Evolutionary conservation across 73 alveolate genomes (phyloP).

Genomic region (Paraurostyla sp.): DNA sequence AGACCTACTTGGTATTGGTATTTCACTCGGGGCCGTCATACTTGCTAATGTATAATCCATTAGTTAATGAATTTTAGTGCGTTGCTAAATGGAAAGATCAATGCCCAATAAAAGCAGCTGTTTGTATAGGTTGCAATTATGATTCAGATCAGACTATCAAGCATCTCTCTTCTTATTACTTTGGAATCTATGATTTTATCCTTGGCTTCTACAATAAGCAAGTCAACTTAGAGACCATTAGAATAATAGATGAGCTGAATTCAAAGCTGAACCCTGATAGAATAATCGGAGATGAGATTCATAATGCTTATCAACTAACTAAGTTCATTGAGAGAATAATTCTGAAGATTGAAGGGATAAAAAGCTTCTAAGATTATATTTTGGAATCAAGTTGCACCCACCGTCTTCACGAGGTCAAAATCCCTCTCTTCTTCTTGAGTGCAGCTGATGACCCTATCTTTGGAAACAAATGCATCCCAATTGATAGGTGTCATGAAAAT

Average conservation of each 20-base stretch:
- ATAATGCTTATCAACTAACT: not conserved
- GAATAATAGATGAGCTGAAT: constrained; percentile 7
- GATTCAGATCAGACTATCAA: not conserved
- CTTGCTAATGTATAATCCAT: constrained; percentile 2
- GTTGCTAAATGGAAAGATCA: constrained; percentile 38
- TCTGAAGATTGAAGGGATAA: constrained; percentile 23
- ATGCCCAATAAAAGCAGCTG: constrained; percentile 49
- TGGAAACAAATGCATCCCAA: constrained; percentile 48
- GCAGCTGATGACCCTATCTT: constrained; percentile 62
- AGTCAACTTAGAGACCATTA: not conserved
- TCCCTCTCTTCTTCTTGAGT: constrained; percentile 45
- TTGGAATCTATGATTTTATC: constrained; percentile 39
- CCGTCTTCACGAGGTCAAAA: not conserved
- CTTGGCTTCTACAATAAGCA: not conserved
- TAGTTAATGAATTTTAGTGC: not conserved
- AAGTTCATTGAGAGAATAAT: not conserved
- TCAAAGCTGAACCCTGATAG: not conserved
- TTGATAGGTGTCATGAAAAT: constrained; percentile 37
- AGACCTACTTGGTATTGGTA: constrained; percentile 39
- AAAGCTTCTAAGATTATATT: constrained; percentile 29
- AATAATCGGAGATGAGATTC: constrained; percentile 6
- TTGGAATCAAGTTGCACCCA: constrained; percentile 17
- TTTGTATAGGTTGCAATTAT: constrained; percentile 16
- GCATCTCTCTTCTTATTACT: not conserved
- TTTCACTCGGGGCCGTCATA: constrained; percentile 56